Percentiles rank a stretch among this genome's conserved stretches.
These are phyloP conservation scores for Pseudotulostoma volvatum DNA, from an alignment of 495 filamentous ascomycete species.

Conservation along the genomic window DNA sequence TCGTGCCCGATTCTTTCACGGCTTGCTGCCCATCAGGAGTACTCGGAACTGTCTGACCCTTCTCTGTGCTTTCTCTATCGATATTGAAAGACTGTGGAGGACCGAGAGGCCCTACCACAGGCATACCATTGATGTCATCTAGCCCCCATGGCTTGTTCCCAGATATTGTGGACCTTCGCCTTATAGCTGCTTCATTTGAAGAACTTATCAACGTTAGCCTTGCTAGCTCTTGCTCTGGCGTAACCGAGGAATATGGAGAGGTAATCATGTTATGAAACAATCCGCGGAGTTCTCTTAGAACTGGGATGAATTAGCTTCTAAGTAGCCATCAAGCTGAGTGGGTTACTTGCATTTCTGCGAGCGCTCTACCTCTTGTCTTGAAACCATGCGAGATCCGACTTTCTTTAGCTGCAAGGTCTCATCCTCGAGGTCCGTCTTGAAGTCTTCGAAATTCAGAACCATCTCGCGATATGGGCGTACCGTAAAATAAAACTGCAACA, in stretches of 20 bases:
- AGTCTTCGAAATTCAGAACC: conserved; percentile 53
- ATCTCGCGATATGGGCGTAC: conserved; percentile 69
- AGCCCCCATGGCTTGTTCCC: conserved; percentile 22
- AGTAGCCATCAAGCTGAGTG: not conserved
- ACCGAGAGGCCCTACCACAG: conserved; percentile 34
- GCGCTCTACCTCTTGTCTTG: conserved; percentile 43
- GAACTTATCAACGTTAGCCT: conserved; percentile 58
- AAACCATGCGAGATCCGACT: conserved; percentile 46
- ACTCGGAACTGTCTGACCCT: conserved; percentile 10
- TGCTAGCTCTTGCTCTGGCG: conserved; percentile 63
- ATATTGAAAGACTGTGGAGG: conserved; percentile 20
- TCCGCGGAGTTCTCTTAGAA: conserved; percentile 50
- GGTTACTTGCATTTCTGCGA: conserved; percentile 51
- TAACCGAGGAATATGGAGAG: conserved; percentile 34
- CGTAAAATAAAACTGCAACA: conserved; percentile 90
- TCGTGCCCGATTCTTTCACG: conserved; percentile 8
- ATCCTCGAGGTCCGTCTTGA: conserved; percentile 46
- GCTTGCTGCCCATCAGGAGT: conserved; percentile 5
- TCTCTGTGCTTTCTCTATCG: conserved; percentile 11
- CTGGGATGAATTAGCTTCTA: conserved; percentile 18
- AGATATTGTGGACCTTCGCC: conserved; percentile 37
- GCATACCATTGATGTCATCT: conserved; percentile 35
- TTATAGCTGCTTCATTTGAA: conserved; percentile 39
- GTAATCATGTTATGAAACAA: conserved; percentile 60
- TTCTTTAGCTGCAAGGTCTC: conserved; percentile 42